Conservation (phyloP, 768 basidiomycete species). For the Mycena epipterygia region DNA sequence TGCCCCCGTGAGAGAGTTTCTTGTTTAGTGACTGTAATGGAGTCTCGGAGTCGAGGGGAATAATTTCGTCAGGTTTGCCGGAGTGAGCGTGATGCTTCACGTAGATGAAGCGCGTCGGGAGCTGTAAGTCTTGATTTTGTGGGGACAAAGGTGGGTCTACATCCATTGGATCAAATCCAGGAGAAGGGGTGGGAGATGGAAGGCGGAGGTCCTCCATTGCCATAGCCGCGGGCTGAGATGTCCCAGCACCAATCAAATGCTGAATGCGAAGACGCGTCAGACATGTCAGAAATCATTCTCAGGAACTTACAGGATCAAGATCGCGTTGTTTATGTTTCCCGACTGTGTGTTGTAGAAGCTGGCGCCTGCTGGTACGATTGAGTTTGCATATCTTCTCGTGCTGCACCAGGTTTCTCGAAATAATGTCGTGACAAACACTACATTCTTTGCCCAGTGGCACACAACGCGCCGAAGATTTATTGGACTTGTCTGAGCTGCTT, state of each 20-base stretch:
- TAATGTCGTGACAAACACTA: neutral
- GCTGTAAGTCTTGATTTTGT: neutral
- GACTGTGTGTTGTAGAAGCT: neutral
- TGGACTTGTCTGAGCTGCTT: neutral
- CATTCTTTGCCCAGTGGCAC: conserved; percentile 3
- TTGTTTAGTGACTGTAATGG: neutral
- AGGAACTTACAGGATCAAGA: neutral
- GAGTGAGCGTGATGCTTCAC: conserved; percentile 16
- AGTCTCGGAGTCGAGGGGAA: neutral
- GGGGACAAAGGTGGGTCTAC: neutral
- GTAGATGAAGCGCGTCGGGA: conserved; percentile 11
- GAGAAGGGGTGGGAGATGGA: neutral
- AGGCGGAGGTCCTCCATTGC: neutral
- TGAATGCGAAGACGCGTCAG: conserved; percentile 12
- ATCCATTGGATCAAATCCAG: neutral
- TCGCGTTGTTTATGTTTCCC: neutral
- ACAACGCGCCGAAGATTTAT: neutral
- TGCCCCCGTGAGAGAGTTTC: neutral
- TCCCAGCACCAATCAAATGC: neutral
- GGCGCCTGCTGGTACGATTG: neutral
- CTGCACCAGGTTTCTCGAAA: neutral
- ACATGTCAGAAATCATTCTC: neutral
- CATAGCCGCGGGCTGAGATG: neutral
- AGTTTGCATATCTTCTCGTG: conserved; percentile 7
- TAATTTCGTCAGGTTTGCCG: no score